Evolutionary conservation across 805 yeast species (phyloP), one percentile per base, ranked within the genome.

Genomic region (Pichia ethanolica): DNA sequence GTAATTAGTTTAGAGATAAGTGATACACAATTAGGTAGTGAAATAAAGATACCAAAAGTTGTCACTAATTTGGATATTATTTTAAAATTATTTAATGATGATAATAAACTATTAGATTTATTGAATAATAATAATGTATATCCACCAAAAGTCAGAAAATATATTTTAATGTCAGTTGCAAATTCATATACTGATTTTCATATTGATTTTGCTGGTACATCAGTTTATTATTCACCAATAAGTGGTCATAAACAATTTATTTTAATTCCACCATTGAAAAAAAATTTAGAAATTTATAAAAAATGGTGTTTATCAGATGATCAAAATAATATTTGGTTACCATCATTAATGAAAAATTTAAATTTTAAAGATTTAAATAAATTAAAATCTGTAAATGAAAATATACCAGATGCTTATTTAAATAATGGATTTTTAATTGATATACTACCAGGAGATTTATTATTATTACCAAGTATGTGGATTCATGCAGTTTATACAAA

Each of bases 401-500:
- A 28, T 5, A 43, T 53, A 10, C 65, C 60, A 25, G 59, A 59
- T 53, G 45, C 60, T 49, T 51, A 66, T 55, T 42, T 73, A 67
- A 66, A 65, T 45, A 64, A 65, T 47, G 72, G 71, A 0, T 47
- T 67, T 36, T 50, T 70, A 54, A 54, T 62, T 39, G 63, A 65
- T 45, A 53, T 65, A 13, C 45, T 46, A 12, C 75, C 78, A 1
- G 95, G 95, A 1, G 96, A 89, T 59, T 72, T 89, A 28, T 74
- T 89, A 66, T 71, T 89, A 12, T 82, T 89, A 20, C 97, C 97
- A 4, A 81, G 93, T 39, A 96, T 96, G 0, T 89, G 96, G 95
- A 89, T 89, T 45, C 97, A 89, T 65, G 82, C 93, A 0, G 97
- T 89, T 0, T 80, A 80, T 59, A 89, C 97, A 0, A 91, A 95